These are phyloP conservation scores for Aureobasidium uvarum DNA, from an alignment of 2,329 filamentous ascomycete genomes.

Conservation along the genomic window DNA sequence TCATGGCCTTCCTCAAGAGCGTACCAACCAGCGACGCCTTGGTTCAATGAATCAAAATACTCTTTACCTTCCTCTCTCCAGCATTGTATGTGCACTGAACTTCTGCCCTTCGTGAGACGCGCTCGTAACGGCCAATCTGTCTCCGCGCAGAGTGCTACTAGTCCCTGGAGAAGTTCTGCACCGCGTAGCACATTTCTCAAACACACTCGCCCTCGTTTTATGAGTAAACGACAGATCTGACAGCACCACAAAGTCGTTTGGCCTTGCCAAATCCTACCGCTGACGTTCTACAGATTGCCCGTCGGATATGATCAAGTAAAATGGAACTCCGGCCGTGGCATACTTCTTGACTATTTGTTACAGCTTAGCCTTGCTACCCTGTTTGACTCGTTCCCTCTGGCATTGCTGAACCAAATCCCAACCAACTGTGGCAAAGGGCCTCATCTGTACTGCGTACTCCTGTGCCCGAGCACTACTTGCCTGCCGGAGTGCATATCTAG, in stretches of 20 bases:
- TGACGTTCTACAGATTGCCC: background rate
- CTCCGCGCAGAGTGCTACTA: background rate
- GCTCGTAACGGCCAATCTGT: background rate
- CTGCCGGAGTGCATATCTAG: slow-evolving; percentile 74
- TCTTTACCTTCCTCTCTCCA: background rate
- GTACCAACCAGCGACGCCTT: slow-evolving; percentile 7
- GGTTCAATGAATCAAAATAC: slow-evolving; percentile 12
- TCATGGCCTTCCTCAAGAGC: slow-evolving; percentile 7
- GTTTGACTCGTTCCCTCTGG: slow-evolving; percentile 33
- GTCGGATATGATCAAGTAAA: background rate
- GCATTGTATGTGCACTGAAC: background rate
- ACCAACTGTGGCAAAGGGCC: slow-evolving; percentile 71
- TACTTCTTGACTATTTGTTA: slow-evolving; percentile 28
- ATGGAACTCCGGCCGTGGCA: background rate
- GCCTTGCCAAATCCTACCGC: background rate
- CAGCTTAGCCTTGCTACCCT: slow-evolving; percentile 39
- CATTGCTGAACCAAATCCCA: slow-evolving; percentile 66
- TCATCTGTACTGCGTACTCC: slow-evolving; percentile 67
- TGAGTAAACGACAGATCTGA: background rate
- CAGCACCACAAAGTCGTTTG: background rate
- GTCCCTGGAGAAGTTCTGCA: background rate
- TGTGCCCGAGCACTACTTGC: slow-evolving; percentile 82
- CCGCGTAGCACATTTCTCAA: background rate
- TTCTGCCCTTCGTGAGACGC: background rate
- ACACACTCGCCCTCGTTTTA: background rate